Conservation (phyloP, 805 yeast genomes). For the Starmera quercuum region DNA sequence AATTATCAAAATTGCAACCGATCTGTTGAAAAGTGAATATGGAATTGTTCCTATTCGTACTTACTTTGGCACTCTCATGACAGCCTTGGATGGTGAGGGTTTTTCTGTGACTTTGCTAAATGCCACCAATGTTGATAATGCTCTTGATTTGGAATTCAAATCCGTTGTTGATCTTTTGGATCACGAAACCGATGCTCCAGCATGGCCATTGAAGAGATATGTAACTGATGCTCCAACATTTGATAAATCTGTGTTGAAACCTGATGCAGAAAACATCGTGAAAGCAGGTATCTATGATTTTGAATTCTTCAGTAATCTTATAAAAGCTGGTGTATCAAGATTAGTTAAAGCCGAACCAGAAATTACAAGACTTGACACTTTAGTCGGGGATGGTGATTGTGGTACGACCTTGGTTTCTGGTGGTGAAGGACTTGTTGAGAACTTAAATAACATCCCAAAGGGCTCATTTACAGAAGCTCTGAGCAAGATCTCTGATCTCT, state of each 20-base stretch:
- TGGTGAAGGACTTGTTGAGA: conserved; percentile 59
- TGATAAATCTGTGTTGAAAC: conserved; percentile 21
- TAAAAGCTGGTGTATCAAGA: conserved; percentile 42
- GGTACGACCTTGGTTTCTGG: conserved; percentile 88
- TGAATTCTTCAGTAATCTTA: conserved; percentile 23
- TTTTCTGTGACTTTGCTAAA: conserved; percentile 80
- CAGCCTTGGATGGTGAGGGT: conserved; percentile 90
- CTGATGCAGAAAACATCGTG: conserved; percentile 22
- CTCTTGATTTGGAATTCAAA: conserved; percentile 21
- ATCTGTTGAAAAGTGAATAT: conserved; percentile 43
- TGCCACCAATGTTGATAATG: conserved; percentile 41
- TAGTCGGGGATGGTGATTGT: conserved; percentile 96
- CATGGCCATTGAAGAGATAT: conserved; percentile 47
- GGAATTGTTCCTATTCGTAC: conserved; percentile 58
- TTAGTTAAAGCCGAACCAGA: conserved; percentile 67
- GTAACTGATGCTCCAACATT: conserved; percentile 22
- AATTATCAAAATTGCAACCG: conserved; percentile 53
- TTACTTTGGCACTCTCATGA: conserved; percentile 72
- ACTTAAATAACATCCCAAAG: conserved; percentile 36
- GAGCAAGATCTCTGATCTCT: conserved; percentile 69
- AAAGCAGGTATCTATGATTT: conserved; percentile 29
- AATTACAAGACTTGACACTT: conserved; percentile 77
- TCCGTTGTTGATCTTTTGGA: conserved; percentile 53
- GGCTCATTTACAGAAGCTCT: conserved; percentile 44
- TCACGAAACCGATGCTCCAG: conserved; percentile 70